Evolutionary conservation across 495 filamentous ascomycete species (phyloP).

Genomic region (Penicillium maclennaniae): DNA sequence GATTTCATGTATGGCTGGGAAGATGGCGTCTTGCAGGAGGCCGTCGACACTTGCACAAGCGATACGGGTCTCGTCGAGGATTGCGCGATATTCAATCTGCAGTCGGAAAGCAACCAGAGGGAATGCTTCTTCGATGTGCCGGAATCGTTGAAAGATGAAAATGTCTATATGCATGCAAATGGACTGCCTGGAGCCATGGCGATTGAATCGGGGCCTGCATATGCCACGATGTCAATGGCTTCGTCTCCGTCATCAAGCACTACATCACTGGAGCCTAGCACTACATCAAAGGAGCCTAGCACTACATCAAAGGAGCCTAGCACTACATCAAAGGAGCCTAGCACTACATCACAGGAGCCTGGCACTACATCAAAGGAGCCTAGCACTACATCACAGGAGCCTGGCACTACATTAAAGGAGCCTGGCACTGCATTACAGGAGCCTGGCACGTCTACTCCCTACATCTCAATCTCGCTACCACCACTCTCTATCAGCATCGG

Average conservation of each 20-base stretch:
- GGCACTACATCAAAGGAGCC: too few relatives aligned
- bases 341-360: background rate
- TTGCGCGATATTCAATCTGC: constrained; percentile 58
- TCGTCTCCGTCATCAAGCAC: background rate
- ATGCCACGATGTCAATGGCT: constrained; percentile 32
- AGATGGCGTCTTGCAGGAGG: constrained; percentile 37
- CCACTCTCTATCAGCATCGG: constrained; percentile 6
- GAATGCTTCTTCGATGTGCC: constrained; percentile 49
- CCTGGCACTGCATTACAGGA: background rate
- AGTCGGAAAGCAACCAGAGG: constrained; percentile 36
- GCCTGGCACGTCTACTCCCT: constrained; percentile 4
- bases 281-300: too few relatives aligned
- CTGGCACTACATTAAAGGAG: too few relatives aligned
- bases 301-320: background rate
- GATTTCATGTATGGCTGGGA: constrained; percentile 88
- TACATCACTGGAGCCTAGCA: background rate
- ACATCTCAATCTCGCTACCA: background rate
- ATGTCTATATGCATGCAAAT: constrained; percentile 27
- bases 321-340: too few relatives aligned
- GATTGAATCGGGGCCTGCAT: constrained; percentile 50
- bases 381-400: background rate
- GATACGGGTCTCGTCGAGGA: constrained; percentile 49
- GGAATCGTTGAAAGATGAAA: constrained; percentile 33
- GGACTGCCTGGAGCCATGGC: constrained; percentile 53
- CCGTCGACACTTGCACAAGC: constrained; percentile 49